phyloP scores from a whole-genome alignment of 305 asterid species.

The Fraxinus xanthoxyloides region DNA sequence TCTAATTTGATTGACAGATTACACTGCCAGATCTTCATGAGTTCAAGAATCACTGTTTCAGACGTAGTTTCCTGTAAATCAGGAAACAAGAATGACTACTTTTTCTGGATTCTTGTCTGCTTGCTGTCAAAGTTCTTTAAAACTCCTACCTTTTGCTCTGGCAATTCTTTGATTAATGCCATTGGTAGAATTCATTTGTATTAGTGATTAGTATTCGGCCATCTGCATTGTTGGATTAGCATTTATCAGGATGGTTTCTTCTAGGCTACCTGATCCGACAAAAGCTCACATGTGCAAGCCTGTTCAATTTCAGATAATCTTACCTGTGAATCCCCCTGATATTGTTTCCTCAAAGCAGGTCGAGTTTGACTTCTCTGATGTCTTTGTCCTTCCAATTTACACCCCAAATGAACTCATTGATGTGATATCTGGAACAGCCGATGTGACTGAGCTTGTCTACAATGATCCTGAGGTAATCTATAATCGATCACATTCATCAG shows the following conservation, averaged over 20 bases:
- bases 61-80: conserved; percentile 47
- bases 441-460: conserved; percentile 31
- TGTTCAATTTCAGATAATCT: conserved; percentile 16
- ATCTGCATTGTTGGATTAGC: conserved; percentile 22
- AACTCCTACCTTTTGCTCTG: conserved; percentile 17
- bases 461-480: conserved; percentile 47
- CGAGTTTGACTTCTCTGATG: conserved; percentile 52
- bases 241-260: conserved; percentile 40
- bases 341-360: conserved; percentile 35
- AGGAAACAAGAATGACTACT: conserved; percentile 42
- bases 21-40: conserved; percentile 44
- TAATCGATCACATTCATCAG: conserved; percentile 48
- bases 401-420: conserved; percentile 21
- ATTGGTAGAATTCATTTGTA: conserved; percentile 13
- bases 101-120: conserved; percentile 45
- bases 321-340: conserved; percentile 34
- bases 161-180: conserved; percentile 19
- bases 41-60: conserved; percentile 36
- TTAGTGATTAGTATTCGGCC: conserved; percentile 20
- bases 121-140: conserved; percentile 23
- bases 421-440: conserved; percentile 17
- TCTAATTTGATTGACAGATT: conserved; percentile 27
- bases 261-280: conserved; percentile 27
- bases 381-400: conserved; percentile 42
- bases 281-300: conserved; percentile 24